Evolutionary conservation across 2,329 filamentous ascomycete genomes (phyloP), one percentile per base, ranked within the genome.

Genomic region (Blastomyces parvus): DNA sequence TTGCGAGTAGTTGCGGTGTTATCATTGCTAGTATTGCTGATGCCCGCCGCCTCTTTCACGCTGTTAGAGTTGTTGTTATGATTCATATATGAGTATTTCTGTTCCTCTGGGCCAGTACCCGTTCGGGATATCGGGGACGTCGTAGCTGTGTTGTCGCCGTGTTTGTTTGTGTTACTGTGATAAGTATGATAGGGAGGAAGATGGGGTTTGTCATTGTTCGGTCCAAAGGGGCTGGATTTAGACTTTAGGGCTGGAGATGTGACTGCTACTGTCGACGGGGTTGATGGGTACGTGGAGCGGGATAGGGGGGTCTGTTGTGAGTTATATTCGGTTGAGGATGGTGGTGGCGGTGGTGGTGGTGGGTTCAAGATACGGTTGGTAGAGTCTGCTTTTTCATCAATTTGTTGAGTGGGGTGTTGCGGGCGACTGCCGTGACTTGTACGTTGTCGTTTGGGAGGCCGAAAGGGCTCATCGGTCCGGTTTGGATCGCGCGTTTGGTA

Each of bases 401-500:
- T 36, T 50, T 44, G 64, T 44, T 61, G 53, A 5, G 63, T 56
- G 38, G 48, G 38, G 11, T 25, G 57, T 6, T 44, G 25, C 6
- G 40, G 11, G 19, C 22, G 30, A 46, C 17, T 53, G 36, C 9
- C 27, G 44, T 63, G 60, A 33, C 60, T 60, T 25, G 61, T 64
- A 17, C 66, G 65, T 55, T 25, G 60, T 14, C 66, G 64, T 60
- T 67, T 67, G 11, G 60, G 58, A 2, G 66, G 48, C 14, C 64
- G 57, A 38, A 61, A 66, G n/a, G 59, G 40, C 7, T 66, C 66
- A 44, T 58, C 59, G n/a, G 42, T 38, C 33, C 65, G 58, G 48
- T 63, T 65, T 19, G 61, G 42, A 17, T 67, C 66, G 30, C 60
- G 62, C 19, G 57, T 59, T 63, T 66, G 65, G 30, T 66, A 63